phyloP scores from a whole-genome alignment of 1,284 basidiomycete species.

The Moesziomyces globuligerus region DNA sequence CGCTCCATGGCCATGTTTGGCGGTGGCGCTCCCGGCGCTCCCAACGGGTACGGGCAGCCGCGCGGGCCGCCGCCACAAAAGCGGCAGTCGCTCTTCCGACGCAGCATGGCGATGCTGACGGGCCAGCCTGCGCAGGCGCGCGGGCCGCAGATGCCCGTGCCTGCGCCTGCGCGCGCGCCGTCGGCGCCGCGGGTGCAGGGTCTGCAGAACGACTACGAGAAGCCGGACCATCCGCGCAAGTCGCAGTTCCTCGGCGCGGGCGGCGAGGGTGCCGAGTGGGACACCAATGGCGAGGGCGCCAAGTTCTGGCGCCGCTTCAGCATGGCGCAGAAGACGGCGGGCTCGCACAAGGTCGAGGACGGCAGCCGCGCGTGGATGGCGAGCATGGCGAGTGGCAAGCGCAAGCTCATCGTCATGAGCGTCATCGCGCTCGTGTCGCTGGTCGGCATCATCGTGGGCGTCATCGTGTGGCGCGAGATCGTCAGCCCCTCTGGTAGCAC shows the following conservation, averaged over 20 bases:
- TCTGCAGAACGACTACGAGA: conserved; percentile 47
- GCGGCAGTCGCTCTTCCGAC: conserved; percentile 49
- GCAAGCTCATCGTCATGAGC: conserved; percentile 49
- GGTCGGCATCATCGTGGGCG: conserved; percentile 52
- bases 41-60: conserved; percentile 10
- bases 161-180: conserved; percentile 18
- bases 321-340: conserved; percentile 48
- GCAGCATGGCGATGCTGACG: conserved; percentile 55
- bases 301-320: conserved; percentile 62
- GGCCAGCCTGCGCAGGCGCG: conserved; percentile 17
- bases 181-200: conserved; percentile 47
- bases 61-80: conserved; percentile 19
- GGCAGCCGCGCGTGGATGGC: conserved; percentile 39
- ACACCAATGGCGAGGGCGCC: conserved; percentile 54
- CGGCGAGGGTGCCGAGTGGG: conserved; percentile 60
- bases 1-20: conserved; percentile 52
- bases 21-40: conserved; percentile 19
- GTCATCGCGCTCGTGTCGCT: conserved; percentile 30
- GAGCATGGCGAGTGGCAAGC: conserved; percentile 25
- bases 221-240: conserved; percentile 53
- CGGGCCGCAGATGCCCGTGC: conserved; percentile 35
- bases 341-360: conserved; percentile 38
- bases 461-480: conserved; percentile 60
- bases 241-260: conserved; percentile 56
- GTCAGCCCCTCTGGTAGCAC: conserved; percentile 25